Evolutionary conservation across 192 early-diverging fungal species (phyloP).

Genomic region (Linnemannia hyalina): DNA sequence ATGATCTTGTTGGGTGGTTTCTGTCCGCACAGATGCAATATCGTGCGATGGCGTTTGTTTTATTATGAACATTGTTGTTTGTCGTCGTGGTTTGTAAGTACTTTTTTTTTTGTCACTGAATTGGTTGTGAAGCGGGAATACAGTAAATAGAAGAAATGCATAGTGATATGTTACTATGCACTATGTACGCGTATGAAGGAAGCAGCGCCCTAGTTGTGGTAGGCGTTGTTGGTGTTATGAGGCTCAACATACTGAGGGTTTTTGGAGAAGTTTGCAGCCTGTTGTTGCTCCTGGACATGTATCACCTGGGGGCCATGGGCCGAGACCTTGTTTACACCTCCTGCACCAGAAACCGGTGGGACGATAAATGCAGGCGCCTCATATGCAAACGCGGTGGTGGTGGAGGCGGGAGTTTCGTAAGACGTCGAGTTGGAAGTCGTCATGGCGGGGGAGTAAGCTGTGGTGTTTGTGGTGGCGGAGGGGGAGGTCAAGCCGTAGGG

Average conservation of each 20-base stretch:
- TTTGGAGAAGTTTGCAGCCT: neutral
- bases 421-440: neutral
- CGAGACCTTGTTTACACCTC: neutral
- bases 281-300: neutral
- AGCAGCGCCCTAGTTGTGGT: conserved; percentile 11
- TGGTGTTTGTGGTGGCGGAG: conserved; percentile 2
- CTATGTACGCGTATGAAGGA: too few relatives aligned
- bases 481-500: neutral
- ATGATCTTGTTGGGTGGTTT: too few relatives aligned
- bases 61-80: too few relatives aligned
- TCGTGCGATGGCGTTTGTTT: too few relatives aligned
- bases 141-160: too few relatives aligned
- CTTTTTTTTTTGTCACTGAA: too few relatives aligned
- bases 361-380: too few relatives aligned
- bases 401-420: conserved; percentile 10
- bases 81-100: too few relatives aligned
- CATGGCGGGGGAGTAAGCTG: conserved; percentile 10
- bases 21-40: too few relatives aligned
- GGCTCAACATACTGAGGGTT: conserved; percentile 35
- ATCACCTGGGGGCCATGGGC: conserved; percentile 31
- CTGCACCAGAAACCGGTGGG: neutral
- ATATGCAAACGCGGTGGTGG: neutral
- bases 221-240: neutral
- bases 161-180: too few relatives aligned
- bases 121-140: too few relatives aligned